A percentile compares a stretch with the other conserved stretches of the same genome.
phyloP scores from a whole-genome alignment of 2,329 filamentous ascomycete genomes.

The Colletotrichum echinochloae region DNA sequence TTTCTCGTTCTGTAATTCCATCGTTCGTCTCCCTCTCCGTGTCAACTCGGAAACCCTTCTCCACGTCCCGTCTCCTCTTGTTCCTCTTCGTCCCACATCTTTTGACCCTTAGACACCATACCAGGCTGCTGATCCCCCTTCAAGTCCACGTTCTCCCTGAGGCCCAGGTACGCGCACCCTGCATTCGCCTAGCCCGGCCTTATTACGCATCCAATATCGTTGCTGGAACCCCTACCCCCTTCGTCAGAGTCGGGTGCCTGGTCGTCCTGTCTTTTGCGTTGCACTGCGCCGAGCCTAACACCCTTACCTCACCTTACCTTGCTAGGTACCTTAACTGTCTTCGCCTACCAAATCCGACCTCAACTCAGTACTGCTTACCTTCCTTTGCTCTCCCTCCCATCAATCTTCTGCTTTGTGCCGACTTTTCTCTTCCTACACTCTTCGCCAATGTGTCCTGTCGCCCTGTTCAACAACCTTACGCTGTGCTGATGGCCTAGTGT shows the following conservation, averaged over 20 bases:
- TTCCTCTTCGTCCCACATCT: constrained; percentile 3
- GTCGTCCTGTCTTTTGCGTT: constrained; percentile 32
- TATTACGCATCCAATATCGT: constrained; percentile 8
- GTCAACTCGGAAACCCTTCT: neutral
- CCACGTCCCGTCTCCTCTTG: neutral
- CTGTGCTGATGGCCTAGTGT: constrained; percentile 36
- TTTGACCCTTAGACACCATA: neutral
- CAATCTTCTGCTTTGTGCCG: constrained; percentile 5
- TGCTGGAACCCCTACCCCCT: constrained; percentile 18
- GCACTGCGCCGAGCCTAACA: constrained; percentile 26
- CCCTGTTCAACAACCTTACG: constrained; percentile 4
- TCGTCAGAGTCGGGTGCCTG: constrained; percentile 17
- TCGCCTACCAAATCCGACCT: constrained; percentile 13
- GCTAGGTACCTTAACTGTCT: constrained; percentile 20
- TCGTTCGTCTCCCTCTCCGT: neutral
- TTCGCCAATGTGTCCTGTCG: constrained; percentile 20
- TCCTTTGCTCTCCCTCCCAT: constrained; percentile 12
- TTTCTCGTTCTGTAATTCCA: neutral
- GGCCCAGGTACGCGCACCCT: constrained; percentile 4
- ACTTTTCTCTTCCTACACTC: neutral
- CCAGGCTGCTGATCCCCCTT: constrained; percentile 2
- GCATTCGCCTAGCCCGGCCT: constrained; percentile 5
- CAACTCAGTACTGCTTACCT: constrained; percentile 13
- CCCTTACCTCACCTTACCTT: constrained; percentile 12
- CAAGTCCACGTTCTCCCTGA: constrained; percentile 1